A percentile compares a stretch with the other conserved stretches of the same genome.
phyloP scores from a whole-genome alignment of 2,329 filamentous ascomycete genomes.

The Fusarium cicatricum region DNA sequence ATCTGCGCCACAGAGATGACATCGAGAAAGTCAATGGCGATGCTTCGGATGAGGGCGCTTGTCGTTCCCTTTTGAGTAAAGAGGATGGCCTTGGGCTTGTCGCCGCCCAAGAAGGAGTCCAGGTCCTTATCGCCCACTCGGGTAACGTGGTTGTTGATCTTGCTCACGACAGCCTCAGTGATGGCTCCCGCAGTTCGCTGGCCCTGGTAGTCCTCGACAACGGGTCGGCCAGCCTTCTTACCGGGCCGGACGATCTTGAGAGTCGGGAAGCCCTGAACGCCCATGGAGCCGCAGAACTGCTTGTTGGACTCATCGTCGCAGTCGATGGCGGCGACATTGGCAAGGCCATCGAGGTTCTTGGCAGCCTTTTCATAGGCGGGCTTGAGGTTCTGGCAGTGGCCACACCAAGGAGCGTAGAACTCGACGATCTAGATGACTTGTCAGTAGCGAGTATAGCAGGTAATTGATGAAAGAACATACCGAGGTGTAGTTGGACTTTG shows the following conservation, averaged over 20 bases:
- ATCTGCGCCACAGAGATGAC: conserved; percentile 83
- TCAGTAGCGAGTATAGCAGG: conserved; percentile 4
- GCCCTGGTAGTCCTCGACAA: conserved; percentile 91
- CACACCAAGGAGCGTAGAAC: conserved; percentile 98
- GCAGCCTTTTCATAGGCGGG: conserved; percentile 95
- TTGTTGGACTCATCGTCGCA: conserved; percentile 97
- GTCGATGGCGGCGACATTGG: conserved; percentile 93
- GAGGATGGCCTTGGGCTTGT: conserved; percentile 83
- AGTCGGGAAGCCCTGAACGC: conserved; percentile 93
- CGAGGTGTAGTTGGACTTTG: conserved; percentile 89
- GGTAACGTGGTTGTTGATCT: conserved; percentile 92
- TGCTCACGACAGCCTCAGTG: conserved; percentile 82
- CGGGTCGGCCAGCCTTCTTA: conserved; percentile 79
- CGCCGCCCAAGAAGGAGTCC: conserved; percentile 76
- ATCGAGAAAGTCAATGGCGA: conserved; percentile 91
- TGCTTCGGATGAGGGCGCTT: conserved; percentile 79
- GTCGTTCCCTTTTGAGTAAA: conserved; percentile 95
- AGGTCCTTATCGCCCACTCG: conserved; percentile 81
- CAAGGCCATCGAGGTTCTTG: conserved; percentile 86
- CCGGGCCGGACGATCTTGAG: conserved; percentile 91
- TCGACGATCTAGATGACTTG: conserved; percentile 65
- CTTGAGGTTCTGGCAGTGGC: conserved; percentile 95
- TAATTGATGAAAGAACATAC: conserved; percentile 62
- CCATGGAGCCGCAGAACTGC: conserved; percentile 82
- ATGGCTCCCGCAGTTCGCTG: conserved; percentile 85